These are phyloP conservation scores for Cladophialophora psammophila DNA, from an alignment of 2,329 filamentous ascomycete species.

Conservation along the genomic window DNA sequence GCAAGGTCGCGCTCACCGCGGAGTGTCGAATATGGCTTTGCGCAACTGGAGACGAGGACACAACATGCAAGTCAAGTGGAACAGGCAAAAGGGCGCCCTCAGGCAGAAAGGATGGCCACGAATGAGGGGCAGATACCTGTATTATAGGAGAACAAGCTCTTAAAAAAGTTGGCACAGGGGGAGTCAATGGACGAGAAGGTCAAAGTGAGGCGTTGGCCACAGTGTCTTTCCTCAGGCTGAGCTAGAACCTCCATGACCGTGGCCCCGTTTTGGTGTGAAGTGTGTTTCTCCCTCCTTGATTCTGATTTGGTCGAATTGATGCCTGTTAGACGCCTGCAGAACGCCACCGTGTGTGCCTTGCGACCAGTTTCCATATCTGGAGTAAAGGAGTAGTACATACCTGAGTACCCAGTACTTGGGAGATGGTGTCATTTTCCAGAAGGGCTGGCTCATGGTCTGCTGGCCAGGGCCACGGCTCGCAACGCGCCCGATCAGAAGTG, in stretches of 20 bases:
- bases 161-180: background rate
- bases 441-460: background rate
- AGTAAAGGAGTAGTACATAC: background rate
- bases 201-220: background rate
- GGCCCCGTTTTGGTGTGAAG: background rate
- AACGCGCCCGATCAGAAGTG: background rate
- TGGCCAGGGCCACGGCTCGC: background rate
- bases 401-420: too few species aligned
- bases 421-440: background rate
- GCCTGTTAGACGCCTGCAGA: background rate
- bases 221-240: background rate
- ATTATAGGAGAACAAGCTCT: background rate
- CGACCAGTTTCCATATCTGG: background rate
- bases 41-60: background rate
- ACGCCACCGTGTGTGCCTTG: constrained; percentile 5
- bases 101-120: background rate
- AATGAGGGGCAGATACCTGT: background rate
- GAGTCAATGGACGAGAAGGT: background rate
- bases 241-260: background rate
- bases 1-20: background rate
- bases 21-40: background rate
- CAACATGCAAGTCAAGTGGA: background rate
- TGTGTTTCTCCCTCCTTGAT: background rate
- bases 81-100: background rate
- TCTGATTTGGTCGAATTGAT: background rate